Percentiles rank a stretch among this genome's conserved stretches.
Conservation (phyloP, 352 stramenopile species). For the Phytopythium chamaehyphon region DNA sequence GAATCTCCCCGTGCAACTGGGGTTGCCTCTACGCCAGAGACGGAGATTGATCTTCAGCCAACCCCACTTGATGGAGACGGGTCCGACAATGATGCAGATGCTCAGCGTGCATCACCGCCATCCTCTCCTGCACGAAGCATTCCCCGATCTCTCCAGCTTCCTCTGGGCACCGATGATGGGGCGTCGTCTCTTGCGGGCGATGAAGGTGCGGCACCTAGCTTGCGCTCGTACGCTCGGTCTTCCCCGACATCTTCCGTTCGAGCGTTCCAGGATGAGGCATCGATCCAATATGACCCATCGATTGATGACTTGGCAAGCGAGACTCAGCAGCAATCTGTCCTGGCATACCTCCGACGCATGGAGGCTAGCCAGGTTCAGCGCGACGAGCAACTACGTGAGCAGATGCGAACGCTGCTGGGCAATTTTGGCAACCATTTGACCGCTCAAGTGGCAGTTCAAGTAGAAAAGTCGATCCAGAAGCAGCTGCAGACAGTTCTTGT, state of each 20-base stretch:
- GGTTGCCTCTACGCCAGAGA: conserved; percentile 46
- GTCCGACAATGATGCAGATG: conserved; percentile 30
- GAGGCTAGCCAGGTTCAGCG: conserved; percentile 61
- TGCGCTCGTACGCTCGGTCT: conserved; percentile 65
- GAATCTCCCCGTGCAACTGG: conserved; percentile 54
- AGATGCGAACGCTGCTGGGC: conserved; percentile 58
- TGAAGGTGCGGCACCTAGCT: conserved; percentile 35
- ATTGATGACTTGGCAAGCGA: conserved; percentile 63
- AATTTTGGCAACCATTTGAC: conserved; percentile 56
- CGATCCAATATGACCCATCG: conserved; percentile 60
- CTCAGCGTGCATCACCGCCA: conserved; percentile 19
- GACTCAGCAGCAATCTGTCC: conserved; percentile 46
- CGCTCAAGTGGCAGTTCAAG: conserved; percentile 53
- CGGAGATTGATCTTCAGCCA: conserved; percentile 54
- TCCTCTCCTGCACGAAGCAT: conserved; percentile 33
- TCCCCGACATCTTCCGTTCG: conserved; percentile 78
- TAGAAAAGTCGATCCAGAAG: conserved; percentile 83
- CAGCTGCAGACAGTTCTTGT: conserved; percentile 79
- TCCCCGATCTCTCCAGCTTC: conserved; percentile 24
- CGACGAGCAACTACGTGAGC: conserved; percentile 67
- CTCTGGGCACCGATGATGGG: conserved; percentile 37
- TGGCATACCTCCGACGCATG: conserved; percentile 65
- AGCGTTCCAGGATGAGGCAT: conserved; percentile 75
- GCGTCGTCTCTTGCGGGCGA: conserved; percentile 51
- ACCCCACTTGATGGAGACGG: conserved; percentile 43